Evolutionary conservation across 1,284 basidiomycete genomes (phyloP).

Genomic region (Cystobasidium sp.): DNA sequence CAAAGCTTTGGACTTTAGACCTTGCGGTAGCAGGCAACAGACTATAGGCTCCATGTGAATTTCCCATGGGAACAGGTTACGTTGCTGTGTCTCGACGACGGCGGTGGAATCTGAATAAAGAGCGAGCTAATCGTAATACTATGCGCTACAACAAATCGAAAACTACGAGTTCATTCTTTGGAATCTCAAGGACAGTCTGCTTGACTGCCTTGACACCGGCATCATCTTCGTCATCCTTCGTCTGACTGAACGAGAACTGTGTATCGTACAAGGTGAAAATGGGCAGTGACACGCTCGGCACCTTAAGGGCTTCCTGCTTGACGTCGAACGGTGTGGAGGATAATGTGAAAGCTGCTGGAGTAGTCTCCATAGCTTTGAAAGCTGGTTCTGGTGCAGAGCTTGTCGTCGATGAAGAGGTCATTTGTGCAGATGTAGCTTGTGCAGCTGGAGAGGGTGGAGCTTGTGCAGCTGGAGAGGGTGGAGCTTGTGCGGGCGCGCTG

Average conservation of each 20-base stretch:
- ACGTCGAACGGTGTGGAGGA: background rate
- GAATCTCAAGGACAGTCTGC: constrained; percentile 28
- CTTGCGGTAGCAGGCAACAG: too few species aligned
- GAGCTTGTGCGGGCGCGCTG: background rate
- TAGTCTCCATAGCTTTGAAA: background rate
- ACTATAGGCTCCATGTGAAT: too few species aligned
- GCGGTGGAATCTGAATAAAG: too few species aligned
- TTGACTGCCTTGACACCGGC: constrained; percentile 22
- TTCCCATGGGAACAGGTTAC: too few species aligned
- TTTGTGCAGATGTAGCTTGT: too few species aligned
- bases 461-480: background rate
- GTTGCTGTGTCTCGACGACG: too few species aligned
- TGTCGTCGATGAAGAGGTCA: background rate
- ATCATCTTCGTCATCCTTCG: constrained; percentile 1
- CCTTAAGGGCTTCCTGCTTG: constrained; percentile 16
- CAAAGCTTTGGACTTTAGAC: too few species aligned
- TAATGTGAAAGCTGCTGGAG: background rate
- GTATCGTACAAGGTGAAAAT: constrained; percentile 26
- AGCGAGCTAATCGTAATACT: background rate
- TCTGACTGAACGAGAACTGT: background rate
- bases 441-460: background rate
- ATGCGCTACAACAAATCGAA: constrained; percentile 26
- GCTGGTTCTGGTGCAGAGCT: background rate
- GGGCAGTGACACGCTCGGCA: constrained; percentile 23
- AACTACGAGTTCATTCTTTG: constrained; percentile 5